These are phyloP conservation scores for Calonectria hawksworthii DNA, from an alignment of 2,329 filamentous ascomycete genomes.

Conservation along the genomic window DNA sequence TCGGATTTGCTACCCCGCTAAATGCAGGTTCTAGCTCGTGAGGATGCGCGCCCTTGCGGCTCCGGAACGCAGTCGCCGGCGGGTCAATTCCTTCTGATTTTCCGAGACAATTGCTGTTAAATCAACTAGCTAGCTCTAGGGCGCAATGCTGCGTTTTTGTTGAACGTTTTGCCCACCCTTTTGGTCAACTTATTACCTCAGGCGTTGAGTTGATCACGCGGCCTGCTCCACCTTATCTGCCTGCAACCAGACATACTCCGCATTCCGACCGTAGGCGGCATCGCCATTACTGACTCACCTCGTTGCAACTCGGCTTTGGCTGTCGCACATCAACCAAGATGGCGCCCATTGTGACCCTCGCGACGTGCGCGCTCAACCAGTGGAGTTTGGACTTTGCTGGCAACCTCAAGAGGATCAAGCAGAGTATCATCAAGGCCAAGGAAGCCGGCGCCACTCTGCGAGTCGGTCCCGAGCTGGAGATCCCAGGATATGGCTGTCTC, in stretches of 20 bases:
- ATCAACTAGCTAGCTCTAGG: background rate
- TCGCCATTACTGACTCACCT: background rate
- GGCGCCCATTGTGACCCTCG: background rate
- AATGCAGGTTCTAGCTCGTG: background rate
- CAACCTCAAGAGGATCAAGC: background rate
- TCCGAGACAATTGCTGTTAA: background rate
- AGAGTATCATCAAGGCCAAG: background rate
- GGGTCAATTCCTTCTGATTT: background rate
- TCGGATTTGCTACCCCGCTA: background rate
- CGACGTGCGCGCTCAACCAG: background rate
- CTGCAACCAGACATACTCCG: background rate
- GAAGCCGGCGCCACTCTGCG: background rate
- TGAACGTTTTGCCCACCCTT: background rate
- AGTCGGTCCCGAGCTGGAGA: background rate
- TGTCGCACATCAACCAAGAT: background rate
- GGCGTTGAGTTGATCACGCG: background rate
- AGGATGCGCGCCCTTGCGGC: background rate
- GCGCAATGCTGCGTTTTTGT: background rate
- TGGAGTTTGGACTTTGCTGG: background rate
- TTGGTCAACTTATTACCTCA: background rate
- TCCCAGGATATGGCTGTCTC: background rate
- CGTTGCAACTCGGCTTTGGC: background rate
- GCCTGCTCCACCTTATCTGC: background rate
- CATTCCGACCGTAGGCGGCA: background rate
- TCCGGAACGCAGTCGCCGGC: background rate